A percentile compares a stretch with the other conserved stretches of the same genome.
These are phyloP conservation scores for Phytopythium helicoides DNA, from an alignment of 352 stramenopile genomes.

Conservation along the genomic window DNA sequence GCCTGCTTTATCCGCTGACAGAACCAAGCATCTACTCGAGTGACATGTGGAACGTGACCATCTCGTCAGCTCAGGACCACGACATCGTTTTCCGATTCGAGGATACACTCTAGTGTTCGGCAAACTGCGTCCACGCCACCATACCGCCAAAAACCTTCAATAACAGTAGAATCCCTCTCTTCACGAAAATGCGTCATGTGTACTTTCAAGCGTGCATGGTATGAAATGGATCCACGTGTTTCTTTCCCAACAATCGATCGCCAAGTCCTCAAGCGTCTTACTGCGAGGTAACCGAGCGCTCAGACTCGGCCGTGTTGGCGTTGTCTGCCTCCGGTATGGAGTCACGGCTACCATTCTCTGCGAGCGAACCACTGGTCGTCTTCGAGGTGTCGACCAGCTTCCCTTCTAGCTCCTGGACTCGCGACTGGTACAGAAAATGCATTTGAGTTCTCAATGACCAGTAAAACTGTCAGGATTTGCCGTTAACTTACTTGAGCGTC, in stretches of 20 bases:
- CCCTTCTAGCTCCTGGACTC: slow-evolving; percentile 5
- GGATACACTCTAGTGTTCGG: slow-evolving; percentile 28
- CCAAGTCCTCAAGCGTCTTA: neutral
- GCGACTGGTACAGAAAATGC: neutral
- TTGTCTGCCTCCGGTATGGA: slow-evolving; percentile 1
- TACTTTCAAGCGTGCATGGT: no score
- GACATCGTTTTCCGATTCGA: slow-evolving; percentile 44
- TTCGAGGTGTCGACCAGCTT: slow-evolving; percentile 2
- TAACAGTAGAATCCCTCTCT: no score
- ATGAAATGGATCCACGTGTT: no score
- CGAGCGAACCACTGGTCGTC: neutral
- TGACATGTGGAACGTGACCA: slow-evolving; percentile 80
- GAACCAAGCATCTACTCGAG: slow-evolving; percentile 79
- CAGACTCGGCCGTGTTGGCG: neutral
- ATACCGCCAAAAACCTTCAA: neutral
- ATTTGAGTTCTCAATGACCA: neutral
- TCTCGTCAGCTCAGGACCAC: slow-evolving; percentile 29
- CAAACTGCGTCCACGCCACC: neutral
- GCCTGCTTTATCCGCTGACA: slow-evolving; percentile 71
- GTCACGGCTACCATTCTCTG: neutral
- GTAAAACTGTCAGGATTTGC: neutral
- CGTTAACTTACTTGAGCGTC: slow-evolving; percentile 53
- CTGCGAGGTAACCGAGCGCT: neutral
- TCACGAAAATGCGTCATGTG: no score
- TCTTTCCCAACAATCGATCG: neutral